A percentile compares a stretch with the other conserved stretches of the same genome.
Evolutionary conservation across 495 filamentous ascomycete genomes (phyloP).

Genomic region (Hypomontagnella monticulosa): DNA sequence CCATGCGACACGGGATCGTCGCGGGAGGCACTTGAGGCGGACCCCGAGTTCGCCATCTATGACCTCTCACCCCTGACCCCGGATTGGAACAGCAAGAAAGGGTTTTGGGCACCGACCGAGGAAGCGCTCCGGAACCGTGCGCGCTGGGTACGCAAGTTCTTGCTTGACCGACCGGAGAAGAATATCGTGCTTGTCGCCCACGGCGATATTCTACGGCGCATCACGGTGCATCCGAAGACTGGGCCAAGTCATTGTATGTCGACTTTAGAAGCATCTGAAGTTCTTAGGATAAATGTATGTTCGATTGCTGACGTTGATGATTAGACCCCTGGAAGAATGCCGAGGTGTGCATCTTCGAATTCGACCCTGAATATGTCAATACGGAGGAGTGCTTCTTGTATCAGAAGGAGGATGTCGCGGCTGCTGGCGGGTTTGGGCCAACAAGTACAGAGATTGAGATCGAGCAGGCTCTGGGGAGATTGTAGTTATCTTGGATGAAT

Average conservation of each 20-base stretch:
- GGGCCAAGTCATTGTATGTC: slow-evolving; percentile 47
- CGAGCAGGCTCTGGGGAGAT: slow-evolving; percentile 16
- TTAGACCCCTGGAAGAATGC: slow-evolving; percentile 59
- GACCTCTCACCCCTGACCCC: slow-evolving; percentile 33
- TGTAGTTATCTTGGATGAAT: not conserved
- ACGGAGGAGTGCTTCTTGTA: slow-evolving; percentile 37
- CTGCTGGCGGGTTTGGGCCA: slow-evolving; percentile 35
- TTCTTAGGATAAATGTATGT: not conserved
- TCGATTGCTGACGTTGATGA: not conserved
- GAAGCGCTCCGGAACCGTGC: slow-evolving; percentile 30
- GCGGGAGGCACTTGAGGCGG: slow-evolving; percentile 27
- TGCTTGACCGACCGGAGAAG: slow-evolving; percentile 62
- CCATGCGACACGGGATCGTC: slow-evolving; percentile 53
- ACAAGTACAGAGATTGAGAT: slow-evolving; percentile 41
- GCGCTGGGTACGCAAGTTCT: slow-evolving; percentile 26
- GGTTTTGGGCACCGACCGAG: slow-evolving; percentile 30
- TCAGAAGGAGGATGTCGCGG: slow-evolving; percentile 38
- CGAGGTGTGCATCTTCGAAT: slow-evolving; percentile 68
- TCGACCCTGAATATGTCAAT: slow-evolving; percentile 45
- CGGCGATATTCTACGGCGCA: slow-evolving; percentile 61
- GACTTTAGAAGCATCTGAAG: not conserved
- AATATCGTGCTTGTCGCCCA: slow-evolving; percentile 67
- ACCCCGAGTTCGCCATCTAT: slow-evolving; percentile 37
- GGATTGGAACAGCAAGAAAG: slow-evolving; percentile 38
- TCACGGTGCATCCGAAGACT: slow-evolving; percentile 19